Base-by-base conservation (phyloP, 2,329 filamentous ascomycete species). In the Pseudogymnoascus sp. region DNA sequence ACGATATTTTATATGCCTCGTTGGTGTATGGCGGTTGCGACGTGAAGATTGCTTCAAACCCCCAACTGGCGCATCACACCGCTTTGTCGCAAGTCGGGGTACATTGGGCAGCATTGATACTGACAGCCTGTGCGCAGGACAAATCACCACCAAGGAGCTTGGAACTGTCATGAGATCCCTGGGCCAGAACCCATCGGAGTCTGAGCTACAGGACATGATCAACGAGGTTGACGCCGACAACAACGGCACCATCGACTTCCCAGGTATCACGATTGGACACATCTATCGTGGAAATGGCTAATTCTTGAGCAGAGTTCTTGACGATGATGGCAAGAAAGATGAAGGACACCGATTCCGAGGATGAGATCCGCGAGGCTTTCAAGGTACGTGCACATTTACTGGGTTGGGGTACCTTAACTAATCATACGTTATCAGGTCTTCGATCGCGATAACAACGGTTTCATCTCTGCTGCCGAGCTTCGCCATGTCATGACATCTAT, bases 261-360 rank as follows among this genome's bases (percentile, higher is more conserved):
- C 90, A 73, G 90, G 90, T 93, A 84, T 84, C 68, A 65, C 68
- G 62, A 59, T 2, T 35, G 9, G 21, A 6, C 38, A 35, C 38
- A 12, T 58, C 33, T 10, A 1, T 12, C 10, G 15, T 21, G n/a
- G 9, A 33, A 12, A 35, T 55, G 65, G 75, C 70, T 65, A 61
- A 68, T 38, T 35, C 21, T n/a, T 61, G 63, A 61, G 48, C 72
- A 93, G 90, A 94, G 74, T 94, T 94, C 78, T 81, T 94, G 65
- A 94, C 90, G 67, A 94, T 94, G 90, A 94, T 94, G 90, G 90
- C 90, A 64, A 86, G 90, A 73, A 94, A 94, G 81, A 94, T 94
- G 90, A 93, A 93, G 82, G 90, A 93, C 72, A 94, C 90, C 69
- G 90, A 94, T 74, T 93, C 90, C 58, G 90, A 94, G 78, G 90